Evolutionary conservation across 257 asterid genomes (phyloP).

Genomic region (Anisodus tanguticus): DNA sequence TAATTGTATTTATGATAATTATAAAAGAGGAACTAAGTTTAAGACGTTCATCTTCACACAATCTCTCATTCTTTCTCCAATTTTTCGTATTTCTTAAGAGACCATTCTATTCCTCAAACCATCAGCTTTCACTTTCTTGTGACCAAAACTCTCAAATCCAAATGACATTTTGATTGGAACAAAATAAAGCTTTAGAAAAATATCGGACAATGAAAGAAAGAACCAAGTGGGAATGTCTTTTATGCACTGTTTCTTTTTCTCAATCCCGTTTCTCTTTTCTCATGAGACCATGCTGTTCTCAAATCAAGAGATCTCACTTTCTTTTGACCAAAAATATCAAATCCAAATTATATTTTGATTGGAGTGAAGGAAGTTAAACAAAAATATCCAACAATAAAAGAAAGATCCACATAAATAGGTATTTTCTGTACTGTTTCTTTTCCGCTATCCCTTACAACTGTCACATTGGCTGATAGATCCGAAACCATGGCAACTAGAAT

Average conservation of each 20-base stretch:
- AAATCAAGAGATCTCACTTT: not conserved
- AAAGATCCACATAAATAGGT: conserved; percentile 6
- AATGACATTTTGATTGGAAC: conserved; percentile 2
- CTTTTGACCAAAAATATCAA: not conserved
- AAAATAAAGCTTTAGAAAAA: not conserved
- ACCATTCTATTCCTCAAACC: conserved; percentile 11
- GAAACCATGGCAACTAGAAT: not conserved
- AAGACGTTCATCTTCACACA: not conserved
- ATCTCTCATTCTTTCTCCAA: conserved; percentile 14
- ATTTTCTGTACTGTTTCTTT: not conserved
- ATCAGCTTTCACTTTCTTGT: conserved; percentile 15
- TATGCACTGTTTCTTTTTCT: not conserved
- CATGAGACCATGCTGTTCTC: not conserved
- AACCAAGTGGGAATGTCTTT: not conserved
- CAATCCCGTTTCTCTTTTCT: not conserved
- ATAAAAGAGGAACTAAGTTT: not conserved
- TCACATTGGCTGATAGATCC: not conserved
- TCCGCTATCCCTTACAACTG: not conserved
- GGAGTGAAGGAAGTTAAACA: conserved; percentile 7
- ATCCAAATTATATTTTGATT: not conserved
- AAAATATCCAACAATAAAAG: conserved; percentile 2
- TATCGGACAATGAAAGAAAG: not conserved
- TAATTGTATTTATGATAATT: not conserved
- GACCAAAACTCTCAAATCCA: not conserved
- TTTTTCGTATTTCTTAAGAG: not conserved